A percentile compares a stretch with the other conserved stretches of the same genome.
These are phyloP conservation scores for Paralagenidium karlingii DNA, from an alignment of 352 stramenopile genomes.

Conservation along the genomic window DNA sequence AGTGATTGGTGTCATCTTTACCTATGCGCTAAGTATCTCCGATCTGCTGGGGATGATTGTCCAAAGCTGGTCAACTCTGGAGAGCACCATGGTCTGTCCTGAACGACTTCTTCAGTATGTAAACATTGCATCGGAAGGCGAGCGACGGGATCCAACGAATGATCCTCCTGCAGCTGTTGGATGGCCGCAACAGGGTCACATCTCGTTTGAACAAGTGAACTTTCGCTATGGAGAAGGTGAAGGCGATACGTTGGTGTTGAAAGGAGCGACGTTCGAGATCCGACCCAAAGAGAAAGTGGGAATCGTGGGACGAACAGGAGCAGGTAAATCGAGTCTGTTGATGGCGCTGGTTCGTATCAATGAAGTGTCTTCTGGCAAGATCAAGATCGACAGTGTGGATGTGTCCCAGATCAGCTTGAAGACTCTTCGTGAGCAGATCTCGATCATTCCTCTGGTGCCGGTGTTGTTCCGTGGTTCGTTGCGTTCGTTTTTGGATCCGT, in stretches of 20 bases:
- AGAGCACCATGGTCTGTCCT: slow-evolving; percentile 75
- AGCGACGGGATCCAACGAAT: no score
- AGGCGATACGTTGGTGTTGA: no score
- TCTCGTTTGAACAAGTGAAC: slow-evolving; percentile 7
- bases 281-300: no score
- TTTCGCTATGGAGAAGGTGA: slow-evolving; percentile 13
- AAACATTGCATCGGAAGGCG: slow-evolving; percentile 24
- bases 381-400: slow-evolving; percentile 10
- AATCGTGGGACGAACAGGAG: slow-evolving; percentile 10
- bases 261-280: no score
- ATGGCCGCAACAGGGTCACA: slow-evolving; percentile 80
- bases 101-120: slow-evolving; percentile 82
- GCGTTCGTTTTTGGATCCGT: slow-evolving; percentile 74
- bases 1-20: slow-evolving; percentile 83
- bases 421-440: slow-evolving; percentile 5
- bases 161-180: no score
- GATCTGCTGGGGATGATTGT: slow-evolving; percentile 82
- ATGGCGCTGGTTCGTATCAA: slow-evolving; percentile 14
- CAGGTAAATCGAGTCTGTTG: slow-evolving; percentile 9
- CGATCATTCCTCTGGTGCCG: slow-evolving; percentile 14
- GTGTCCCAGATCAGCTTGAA: slow-evolving; percentile 7
- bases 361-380: slow-evolving; percentile 45
- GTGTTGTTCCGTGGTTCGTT: slow-evolving; percentile 70
- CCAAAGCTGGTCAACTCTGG: slow-evolving; percentile 60
- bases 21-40: slow-evolving; percentile 84